A percentile compares a stretch with the other conserved stretches of the same genome.
Conservation (phyloP, 2,329 filamentous ascomycete genomes). For the Verticillium albo-atrum region DNA sequence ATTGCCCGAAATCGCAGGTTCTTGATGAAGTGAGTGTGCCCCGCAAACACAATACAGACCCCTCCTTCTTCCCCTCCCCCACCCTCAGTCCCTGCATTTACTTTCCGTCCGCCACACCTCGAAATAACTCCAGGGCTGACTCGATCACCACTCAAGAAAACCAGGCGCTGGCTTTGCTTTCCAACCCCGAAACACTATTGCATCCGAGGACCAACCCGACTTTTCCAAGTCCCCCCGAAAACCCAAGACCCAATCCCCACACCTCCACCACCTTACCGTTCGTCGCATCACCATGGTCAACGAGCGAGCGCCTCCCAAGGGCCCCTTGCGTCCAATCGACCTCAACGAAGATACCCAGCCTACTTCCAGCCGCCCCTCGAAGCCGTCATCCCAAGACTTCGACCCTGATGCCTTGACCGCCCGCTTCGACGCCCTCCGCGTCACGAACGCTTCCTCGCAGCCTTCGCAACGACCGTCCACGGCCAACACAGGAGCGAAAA, state of each 20-base stretch:
- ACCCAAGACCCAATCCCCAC: neutral
- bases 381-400: constrained; percentile 12
- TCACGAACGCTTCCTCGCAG: constrained; percentile 3
- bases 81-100: neutral
- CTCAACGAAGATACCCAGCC: constrained; percentile 23
- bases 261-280: constrained; percentile 4
- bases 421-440: constrained; percentile 11
- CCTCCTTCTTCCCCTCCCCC: no score
- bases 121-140: neutral
- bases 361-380: constrained; percentile 4
- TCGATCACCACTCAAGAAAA: constrained; percentile 15
- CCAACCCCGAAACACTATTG: constrained; percentile 24
- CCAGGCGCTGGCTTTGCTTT: constrained; percentile 25
- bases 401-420: constrained; percentile 10
- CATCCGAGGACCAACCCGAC: constrained; percentile 15
- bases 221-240: constrained; percentile 9
- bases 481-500: constrained; percentile 2
- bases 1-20: no score
- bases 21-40: no score
- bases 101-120: neutral
- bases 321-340: constrained; percentile 33
- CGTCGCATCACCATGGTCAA: constrained; percentile 34
- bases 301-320: constrained; percentile 42
- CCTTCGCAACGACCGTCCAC: neutral
- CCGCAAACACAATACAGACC: no score